A percentile compares a stretch with the other conserved stretches of the same genome.
These are phyloP conservation scores for Prunus kanzakura DNA, from an alignment of 306 rosid species.

Conservation along the genomic window DNA sequence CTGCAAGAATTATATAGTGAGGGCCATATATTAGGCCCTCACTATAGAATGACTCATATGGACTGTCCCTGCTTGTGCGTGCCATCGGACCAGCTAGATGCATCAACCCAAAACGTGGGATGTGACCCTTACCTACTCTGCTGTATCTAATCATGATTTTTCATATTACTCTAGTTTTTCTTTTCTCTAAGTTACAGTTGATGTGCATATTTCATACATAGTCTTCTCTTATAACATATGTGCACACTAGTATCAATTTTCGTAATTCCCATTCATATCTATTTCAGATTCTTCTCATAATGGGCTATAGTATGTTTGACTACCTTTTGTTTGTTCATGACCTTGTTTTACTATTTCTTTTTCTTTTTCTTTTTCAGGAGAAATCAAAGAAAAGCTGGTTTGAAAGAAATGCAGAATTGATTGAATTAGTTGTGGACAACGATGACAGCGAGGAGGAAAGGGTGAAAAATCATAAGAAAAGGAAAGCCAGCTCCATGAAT, in stretches of 20 bases:
- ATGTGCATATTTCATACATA: neutral
- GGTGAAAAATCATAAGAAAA: conserved; percentile 58
- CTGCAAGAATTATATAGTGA: no score
- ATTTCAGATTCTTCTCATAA: neutral
- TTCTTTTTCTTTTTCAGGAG: conserved; percentile 43
- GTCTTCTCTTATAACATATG: neutral
- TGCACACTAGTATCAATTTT: neutral
- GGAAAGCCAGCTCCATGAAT: conserved; percentile 53
- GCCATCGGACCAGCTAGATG: neutral
- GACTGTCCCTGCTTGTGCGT: neutral
- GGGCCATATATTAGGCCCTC: no score
- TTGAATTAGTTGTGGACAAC: conserved; percentile 58
- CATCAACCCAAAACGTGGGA: neutral
- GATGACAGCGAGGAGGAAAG: conserved; percentile 85
- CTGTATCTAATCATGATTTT: neutral
- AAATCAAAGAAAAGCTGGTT: conserved; percentile 77
- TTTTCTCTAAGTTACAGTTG: neutral
- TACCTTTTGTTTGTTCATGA: neutral
- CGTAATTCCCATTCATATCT: neutral
- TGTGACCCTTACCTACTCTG: neutral
- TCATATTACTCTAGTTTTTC: neutral
- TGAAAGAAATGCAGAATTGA: conserved; percentile 73
- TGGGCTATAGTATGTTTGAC: neutral
- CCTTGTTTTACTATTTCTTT: neutral
- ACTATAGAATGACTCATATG: neutral